Evolutionary conservation across 495 filamentous ascomycete species (phyloP).

Genomic region (Pyronema domesticum): DNA sequence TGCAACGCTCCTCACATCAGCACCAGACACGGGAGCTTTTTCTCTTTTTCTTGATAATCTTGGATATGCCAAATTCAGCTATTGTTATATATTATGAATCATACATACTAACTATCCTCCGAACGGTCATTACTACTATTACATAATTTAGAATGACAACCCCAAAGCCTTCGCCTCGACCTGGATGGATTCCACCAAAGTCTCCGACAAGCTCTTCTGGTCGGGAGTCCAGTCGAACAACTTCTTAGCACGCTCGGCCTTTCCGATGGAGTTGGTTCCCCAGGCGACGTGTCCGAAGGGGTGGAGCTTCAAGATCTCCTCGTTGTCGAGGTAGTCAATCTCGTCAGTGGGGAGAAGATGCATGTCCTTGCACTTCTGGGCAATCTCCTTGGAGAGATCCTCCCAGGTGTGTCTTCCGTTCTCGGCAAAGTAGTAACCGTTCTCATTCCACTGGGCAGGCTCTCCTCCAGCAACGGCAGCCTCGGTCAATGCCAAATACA

Average conservation of each 20-base stretch:
- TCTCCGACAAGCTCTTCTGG: slow-evolving; percentile 9
- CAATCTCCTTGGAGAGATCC: slow-evolving; percentile 43
- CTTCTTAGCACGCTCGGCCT: slow-evolving; percentile 18
- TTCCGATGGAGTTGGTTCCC: slow-evolving; percentile 17
- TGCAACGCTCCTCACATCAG: too few relatives aligned
- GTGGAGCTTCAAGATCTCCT: slow-evolving; percentile 10
- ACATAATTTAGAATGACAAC: not conserved
- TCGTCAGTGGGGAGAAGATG: slow-evolving; percentile 43
- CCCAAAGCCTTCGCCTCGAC: slow-evolving; percentile 15
- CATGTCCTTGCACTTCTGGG: slow-evolving; percentile 42
- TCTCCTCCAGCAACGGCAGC: slow-evolving; percentile 41
- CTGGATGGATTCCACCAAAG: slow-evolving; percentile 12
- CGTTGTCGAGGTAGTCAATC: slow-evolving; percentile 22
- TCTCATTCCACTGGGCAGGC: slow-evolving; percentile 43
- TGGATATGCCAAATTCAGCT: too few relatives aligned
- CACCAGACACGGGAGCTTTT: too few relatives aligned
- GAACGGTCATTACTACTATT: too few relatives aligned
- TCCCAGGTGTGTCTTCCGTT: slow-evolving; percentile 54
- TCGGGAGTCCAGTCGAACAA: slow-evolving; percentile 17
- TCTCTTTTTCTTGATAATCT: too few relatives aligned
- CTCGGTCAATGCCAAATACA: slow-evolving; percentile 49
- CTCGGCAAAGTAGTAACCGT: slow-evolving; percentile 61
- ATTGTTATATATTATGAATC: too few relatives aligned
- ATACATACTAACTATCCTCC: too few relatives aligned
- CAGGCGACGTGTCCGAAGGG: slow-evolving; percentile 13